phyloP scores from a whole-genome alignment of 768 basidiomycete genomes.

The Russula abietina region DNA sequence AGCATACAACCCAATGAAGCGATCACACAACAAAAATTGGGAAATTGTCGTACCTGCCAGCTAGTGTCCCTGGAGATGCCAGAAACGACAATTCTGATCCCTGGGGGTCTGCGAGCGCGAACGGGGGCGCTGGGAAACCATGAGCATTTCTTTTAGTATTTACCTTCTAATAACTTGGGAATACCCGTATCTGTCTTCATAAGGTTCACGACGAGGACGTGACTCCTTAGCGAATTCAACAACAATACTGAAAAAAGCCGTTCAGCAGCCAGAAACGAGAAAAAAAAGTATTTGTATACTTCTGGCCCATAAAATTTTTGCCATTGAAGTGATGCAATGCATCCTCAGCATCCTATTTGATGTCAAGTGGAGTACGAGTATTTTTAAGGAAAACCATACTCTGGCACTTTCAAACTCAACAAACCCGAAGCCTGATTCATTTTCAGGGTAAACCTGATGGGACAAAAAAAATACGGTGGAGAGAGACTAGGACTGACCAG shows the following conservation, averaged over 20 bases:
- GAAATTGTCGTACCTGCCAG: conserved; percentile 84
- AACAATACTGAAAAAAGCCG: conserved; percentile 58
- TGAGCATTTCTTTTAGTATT: conserved; percentile 7
- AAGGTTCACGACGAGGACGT: conserved; percentile 72
- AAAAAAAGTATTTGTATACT: conserved; percentile 41
- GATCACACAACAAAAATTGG: background rate
- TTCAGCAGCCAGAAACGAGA: background rate
- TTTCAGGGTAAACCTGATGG: background rate
- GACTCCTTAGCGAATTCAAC: conserved; percentile 96
- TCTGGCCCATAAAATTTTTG: conserved; percentile 83
- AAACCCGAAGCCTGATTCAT: conserved; percentile 78
- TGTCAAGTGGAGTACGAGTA: background rate
- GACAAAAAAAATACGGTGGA: background rate
- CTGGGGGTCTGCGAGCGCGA: conserved; percentile 71
- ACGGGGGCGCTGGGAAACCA: conserved; percentile 37
- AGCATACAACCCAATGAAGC: conserved; percentile 5
- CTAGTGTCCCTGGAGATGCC: conserved; percentile 92
- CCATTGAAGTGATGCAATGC: conserved; percentile 83
- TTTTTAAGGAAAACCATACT: conserved; percentile 35
- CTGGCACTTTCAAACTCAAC: conserved; percentile 89
- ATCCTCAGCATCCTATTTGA: conserved; percentile 83
- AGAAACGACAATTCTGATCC: conserved; percentile 77
- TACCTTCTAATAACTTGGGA: background rate
- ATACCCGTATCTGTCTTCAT: conserved; percentile 49
- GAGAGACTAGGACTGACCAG: conserved; percentile 48